phyloP scores from a whole-genome alignment of 1,139 yeast species.

The Protomyces lactucae-debilis region DNA sequence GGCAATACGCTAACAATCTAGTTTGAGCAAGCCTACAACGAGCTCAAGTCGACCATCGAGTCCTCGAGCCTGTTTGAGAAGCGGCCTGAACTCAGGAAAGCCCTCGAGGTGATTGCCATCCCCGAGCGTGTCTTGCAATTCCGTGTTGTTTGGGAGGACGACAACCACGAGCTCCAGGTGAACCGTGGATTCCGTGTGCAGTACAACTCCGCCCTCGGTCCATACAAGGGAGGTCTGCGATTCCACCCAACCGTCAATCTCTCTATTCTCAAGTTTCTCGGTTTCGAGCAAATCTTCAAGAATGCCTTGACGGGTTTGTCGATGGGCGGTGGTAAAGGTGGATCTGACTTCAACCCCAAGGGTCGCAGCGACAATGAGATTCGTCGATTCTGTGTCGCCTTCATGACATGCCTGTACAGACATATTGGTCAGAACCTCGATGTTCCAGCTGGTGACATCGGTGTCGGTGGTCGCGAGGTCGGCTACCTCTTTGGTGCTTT shows the following conservation, averaged over 20 bases:
- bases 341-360: conserved; percentile 96
- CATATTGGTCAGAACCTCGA: conserved; percentile 97
- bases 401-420: conserved; percentile 92
- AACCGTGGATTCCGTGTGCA: conserved; percentile 98
- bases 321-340: conserved; percentile 99
- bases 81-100: conserved; percentile 86
- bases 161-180: conserved; percentile 82
- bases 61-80: conserved; percentile 85
- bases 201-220: conserved; percentile 97
- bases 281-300: conserved; percentile 97
- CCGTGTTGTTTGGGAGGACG: conserved; percentile 98
- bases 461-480: conserved; percentile 88
- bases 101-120: conserved; percentile 81
- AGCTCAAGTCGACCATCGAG: conserved; percentile 79
- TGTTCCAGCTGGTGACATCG: conserved; percentile 97
- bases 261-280: conserved; percentile 90
- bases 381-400: conserved; percentile 92
- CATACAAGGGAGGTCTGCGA: conserved; percentile 98
- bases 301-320: conserved; percentile 94
- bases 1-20: conserved; percentile 36
- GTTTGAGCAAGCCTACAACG: conserved; percentile 97
- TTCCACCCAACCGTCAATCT: conserved; percentile 96
- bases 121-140: conserved; percentile 95
- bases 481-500: conserved; percentile 96
- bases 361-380: conserved; percentile 88